Base-by-base conservation (phyloP, 2,329 filamentous ascomycete species). In the Nothomitra cinnamomea region DNA sequence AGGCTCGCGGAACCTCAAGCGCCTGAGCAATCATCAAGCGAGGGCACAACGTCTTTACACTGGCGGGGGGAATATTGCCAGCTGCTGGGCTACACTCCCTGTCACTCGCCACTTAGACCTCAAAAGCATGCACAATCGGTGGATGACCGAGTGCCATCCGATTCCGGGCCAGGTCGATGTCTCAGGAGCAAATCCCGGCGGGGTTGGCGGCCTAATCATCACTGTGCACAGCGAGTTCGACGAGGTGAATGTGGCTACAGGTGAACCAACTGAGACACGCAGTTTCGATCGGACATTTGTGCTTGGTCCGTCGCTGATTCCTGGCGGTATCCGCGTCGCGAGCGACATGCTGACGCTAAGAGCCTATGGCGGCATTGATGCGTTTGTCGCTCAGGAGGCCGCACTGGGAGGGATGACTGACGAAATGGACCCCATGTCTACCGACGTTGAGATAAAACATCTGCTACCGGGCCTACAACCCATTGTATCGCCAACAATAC, bases 211-310 rank as follows among this genome's bases (percentile, higher is more conserved):
- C 6, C 77, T 94, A 58, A 75, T 86, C 51, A 77, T 94, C 59
- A 82, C 77, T 6, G 75, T 90, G n/a, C 85, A 92, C 60, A 85
- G 87, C 57, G 85, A 90, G 61, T 94, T 87, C 56, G 81, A 90
- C 50, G 88, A 95, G 63, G 70, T 82, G 17, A 78, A 85, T 59
- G 65, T 69, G 2, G 66, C 67, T 15, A 75, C 73, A 21, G 71
- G 74, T 49, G 73, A 76, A 45, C 76, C 75, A 43, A 73, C 79
- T 38, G 78, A 81, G 60, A 68, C 66, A 10, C 81, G 87, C 56
- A 87, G 83, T 64, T 94, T 94, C 66, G 87, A 88, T 53, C 80
- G 88, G 51, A 84, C 79, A 0, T 87, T 94, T 63, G 71, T 89
- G 41, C 73, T 94, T 17, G 86, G 86, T 0, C 87, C 87, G 1